These are phyloP conservation scores for Linum trigynum DNA, from an alignment of 345 rosid genomes.

Conservation along the genomic window DNA sequence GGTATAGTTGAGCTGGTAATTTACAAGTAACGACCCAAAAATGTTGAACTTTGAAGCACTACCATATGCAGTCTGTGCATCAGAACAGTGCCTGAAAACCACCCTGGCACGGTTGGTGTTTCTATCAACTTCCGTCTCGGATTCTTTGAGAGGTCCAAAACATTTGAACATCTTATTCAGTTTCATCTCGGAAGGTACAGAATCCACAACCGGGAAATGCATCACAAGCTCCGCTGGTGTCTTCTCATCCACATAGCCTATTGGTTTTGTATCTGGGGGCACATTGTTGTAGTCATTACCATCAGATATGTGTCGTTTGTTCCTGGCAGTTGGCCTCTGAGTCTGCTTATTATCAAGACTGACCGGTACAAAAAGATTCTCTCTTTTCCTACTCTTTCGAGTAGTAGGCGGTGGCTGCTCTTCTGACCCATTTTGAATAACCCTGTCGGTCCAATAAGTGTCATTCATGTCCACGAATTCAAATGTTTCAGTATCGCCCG, in stretches of 20 bases:
- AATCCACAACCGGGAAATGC: conserved; percentile 55
- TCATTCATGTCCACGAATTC: conserved; percentile 91
- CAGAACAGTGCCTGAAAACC: conserved; percentile 59
- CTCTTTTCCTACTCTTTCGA: conserved; percentile 30
- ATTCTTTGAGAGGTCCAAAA: conserved; percentile 70
- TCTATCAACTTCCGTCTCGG: conserved; percentile 62
- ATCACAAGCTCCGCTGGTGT: conserved; percentile 76
- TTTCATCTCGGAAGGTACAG: conserved; percentile 59
- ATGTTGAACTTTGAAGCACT: conserved; percentile 73
- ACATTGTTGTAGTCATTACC: conserved; percentile 29
- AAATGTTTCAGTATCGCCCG: conserved; percentile 50
- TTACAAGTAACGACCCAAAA: conserved; percentile 58
- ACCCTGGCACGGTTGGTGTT: conserved; percentile 79
- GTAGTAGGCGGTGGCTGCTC: conserved; percentile 48
- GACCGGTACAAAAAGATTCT: conserved; percentile 44
- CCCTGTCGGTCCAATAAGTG: conserved; percentile 89
- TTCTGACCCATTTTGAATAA: conserved; percentile 78
- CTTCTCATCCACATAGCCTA: conserved; percentile 40
- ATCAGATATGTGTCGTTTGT: conserved; percentile 39
- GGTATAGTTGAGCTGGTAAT: conserved; percentile 61
- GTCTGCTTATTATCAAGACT: conserved; percentile 37
- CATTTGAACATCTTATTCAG: conserved; percentile 77
- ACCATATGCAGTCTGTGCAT: conserved; percentile 71
- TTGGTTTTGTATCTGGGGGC: conserved; percentile 32
- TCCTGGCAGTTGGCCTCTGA: conserved; percentile 51